These are phyloP conservation scores for Geranium incanum DNA, from an alignment of 441 rosid genomes.

Conservation along the genomic window DNA sequence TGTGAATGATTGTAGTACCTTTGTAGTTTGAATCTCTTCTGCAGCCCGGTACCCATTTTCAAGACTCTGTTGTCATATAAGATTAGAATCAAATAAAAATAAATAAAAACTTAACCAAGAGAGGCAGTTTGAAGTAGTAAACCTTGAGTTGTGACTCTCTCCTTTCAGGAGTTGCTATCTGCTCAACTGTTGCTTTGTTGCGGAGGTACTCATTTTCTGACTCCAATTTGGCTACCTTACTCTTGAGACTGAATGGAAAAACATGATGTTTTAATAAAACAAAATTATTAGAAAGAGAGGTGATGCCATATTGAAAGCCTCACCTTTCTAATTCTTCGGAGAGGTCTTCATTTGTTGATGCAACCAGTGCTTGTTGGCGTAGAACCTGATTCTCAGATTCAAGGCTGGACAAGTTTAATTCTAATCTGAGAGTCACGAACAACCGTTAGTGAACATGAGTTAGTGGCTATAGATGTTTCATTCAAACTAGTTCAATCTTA, in stretches of 20 bases:
- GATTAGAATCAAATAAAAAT: not conserved
- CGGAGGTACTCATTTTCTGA: constrained; percentile 46
- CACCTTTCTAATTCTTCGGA: constrained; percentile 41
- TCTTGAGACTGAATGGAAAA: constrained; percentile 36
- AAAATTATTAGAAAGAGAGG: not conserved
- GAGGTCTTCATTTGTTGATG: constrained; percentile 36
- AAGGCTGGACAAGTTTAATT: constrained; percentile 43
- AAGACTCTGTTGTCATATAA: not conserved
- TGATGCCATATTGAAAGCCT: not conserved
- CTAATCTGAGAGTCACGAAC: constrained; percentile 37
- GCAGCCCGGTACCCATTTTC: not conserved
- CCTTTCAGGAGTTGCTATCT: constrained; percentile 27
- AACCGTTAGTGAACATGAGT: constrained; percentile 19
- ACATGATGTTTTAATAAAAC: not conserved
- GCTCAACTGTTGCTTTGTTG: constrained; percentile 29
- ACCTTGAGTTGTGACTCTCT: constrained; percentile 33
- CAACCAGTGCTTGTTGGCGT: constrained; percentile 56
- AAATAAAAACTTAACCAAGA: not conserved
- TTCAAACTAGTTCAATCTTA: constrained; percentile 13
- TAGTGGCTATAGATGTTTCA: constrained; percentile 12
- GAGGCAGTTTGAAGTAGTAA: constrained; percentile 4
- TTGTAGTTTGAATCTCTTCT: constrained; percentile 32
- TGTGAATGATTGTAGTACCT: constrained; percentile 26
- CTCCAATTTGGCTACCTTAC: constrained; percentile 37
- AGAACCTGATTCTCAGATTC: constrained; percentile 70